Base-by-base conservation (phyloP, 2,329 filamentous ascomycete genomes). In the Talaromyces rugulosus region DNA sequence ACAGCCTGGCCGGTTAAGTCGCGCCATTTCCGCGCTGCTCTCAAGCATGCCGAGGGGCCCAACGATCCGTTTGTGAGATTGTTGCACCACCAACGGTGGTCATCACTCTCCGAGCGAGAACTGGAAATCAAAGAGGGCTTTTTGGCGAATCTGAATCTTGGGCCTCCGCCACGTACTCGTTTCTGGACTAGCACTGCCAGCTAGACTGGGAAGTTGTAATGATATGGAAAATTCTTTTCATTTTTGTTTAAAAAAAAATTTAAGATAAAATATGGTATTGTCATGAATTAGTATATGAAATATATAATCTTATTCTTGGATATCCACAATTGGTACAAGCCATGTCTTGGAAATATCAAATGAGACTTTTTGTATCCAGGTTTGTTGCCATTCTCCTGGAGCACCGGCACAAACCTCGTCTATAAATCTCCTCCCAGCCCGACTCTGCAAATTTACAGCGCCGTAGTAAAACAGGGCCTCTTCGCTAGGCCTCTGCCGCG, bases 41-140 rank as follows among this genome's bases (percentile, higher is more conserved):
- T 72, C 52, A 70, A 70, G 30, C 68, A 66, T 66, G 72, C 70
- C 2, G 65, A 65, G 34, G 64, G 64, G 18, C 16, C 59, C 27
- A 66, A 69, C 36, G 75, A 78, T 70, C 73, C 72, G 3, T 77
- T 78, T 65, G 64, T 74, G 12, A 63, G 27, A 54, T 47, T 71
- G 16, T 64, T 78, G 58, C 68, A 75, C 36, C 58, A 71, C 40
- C 62, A 73, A 34, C 62, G 74, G 16, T 76, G 74, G 72, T 64
- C 68, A 30, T 40, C 23, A 12, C 30, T 61, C 12, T 28, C 36
- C 4, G 18, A 40, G 23, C 30, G 42, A 12, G 59, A 61, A 14
- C 23, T 18, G 28, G 59, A 61, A 28, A 12, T 61, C 8, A 61
- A 56, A 9, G 36, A 30, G 4, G 52, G 18, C 11, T 33, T 61